Evolutionary conservation across 495 filamentous ascomycete species (phyloP).

Genomic region (Hypoxylon trugodes): DNA sequence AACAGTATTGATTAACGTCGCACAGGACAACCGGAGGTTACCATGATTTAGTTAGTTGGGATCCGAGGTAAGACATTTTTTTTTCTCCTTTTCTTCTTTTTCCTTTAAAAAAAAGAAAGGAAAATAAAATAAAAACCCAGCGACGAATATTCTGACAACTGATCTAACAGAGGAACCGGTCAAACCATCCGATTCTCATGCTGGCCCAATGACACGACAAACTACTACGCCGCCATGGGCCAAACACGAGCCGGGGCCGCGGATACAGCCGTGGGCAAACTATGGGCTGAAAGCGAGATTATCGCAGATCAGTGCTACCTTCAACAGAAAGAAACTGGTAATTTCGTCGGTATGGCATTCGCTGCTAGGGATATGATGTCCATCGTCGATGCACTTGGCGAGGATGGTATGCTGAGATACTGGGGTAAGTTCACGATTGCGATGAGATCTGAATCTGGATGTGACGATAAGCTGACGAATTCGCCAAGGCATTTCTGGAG

Average conservation of each 20-base stretch:
- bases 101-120: too few relatives aligned
- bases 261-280: slow-evolving; percentile 14
- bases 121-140: background rate
- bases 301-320: slow-evolving; percentile 14
- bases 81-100: background rate
- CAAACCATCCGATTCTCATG: slow-evolving; percentile 28
- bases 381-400: slow-evolving; percentile 52
- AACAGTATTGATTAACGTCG: background rate
- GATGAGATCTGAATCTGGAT: background rate
- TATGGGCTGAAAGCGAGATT: slow-evolving; percentile 24
- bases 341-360: slow-evolving; percentile 40
- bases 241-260: slow-evolving; percentile 3
- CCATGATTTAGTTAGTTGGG: slow-evolving; percentile 53
- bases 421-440: slow-evolving; percentile 49
- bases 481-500: slow-evolving; percentile 50
- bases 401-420: slow-evolving; percentile 56
- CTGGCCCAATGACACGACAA: slow-evolving; percentile 16
- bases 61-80: slow-evolving; percentile 41
- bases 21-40: slow-evolving; percentile 44
- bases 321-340: slow-evolving; percentile 14
- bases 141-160: too few relatives aligned
- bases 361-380: slow-evolving; percentile 54
- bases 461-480: slow-evolving; percentile 6
- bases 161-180: slow-evolving; percentile 31
- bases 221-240: slow-evolving; percentile 6